Percentiles rank a stretch among this genome's conserved stretches.
Conservation (phyloP, 768 basidiomycete species). For the Psilocybe sp. region DNA sequence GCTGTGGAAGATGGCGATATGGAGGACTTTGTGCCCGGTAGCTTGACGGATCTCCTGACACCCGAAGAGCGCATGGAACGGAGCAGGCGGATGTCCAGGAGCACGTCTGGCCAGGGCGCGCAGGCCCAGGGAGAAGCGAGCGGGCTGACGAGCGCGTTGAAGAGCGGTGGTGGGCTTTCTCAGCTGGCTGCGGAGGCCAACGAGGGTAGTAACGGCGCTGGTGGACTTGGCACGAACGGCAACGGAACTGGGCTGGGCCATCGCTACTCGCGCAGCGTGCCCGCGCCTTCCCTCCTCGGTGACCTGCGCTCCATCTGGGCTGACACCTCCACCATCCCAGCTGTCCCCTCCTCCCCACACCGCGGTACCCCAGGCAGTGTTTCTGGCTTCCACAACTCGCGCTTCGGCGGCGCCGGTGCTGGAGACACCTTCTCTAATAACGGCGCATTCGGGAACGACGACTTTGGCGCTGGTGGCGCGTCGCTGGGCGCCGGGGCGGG, state of each 20-base stretch:
- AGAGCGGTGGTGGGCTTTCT: not conserved
- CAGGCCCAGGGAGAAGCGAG: constrained; percentile 4
- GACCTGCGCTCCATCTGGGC: constrained; percentile 84
- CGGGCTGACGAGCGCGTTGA: constrained; percentile 17
- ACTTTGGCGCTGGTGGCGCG: constrained; percentile 3
- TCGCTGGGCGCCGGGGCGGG: constrained; percentile 12
- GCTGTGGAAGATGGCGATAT: constrained; percentile 73
- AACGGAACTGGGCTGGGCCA: constrained; percentile 38
- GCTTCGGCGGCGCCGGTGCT: constrained; percentile 24
- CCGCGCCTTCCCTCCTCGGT: constrained; percentile 71
- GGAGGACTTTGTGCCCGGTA: constrained; percentile 88
- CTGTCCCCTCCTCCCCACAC: constrained; percentile 34
- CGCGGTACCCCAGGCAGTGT: constrained; percentile 34
- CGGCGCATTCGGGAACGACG: constrained; percentile 17
- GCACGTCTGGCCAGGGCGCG: constrained; percentile 45
- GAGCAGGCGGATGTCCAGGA: constrained; percentile 76
- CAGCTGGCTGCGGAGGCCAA: not conserved
- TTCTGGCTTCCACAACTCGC: constrained; percentile 52
- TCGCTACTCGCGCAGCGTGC: constrained; percentile 81
- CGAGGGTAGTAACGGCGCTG: not conserved
- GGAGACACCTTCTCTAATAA: not conserved
- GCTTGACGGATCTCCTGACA: constrained; percentile 84
- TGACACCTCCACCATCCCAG: constrained; percentile 36
- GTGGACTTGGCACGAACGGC: not conserved
- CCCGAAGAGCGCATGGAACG: constrained; percentile 62